These are phyloP conservation scores for Didymella lethalis DNA, from an alignment of 2,329 filamentous ascomycete species.

Conservation along the genomic window DNA sequence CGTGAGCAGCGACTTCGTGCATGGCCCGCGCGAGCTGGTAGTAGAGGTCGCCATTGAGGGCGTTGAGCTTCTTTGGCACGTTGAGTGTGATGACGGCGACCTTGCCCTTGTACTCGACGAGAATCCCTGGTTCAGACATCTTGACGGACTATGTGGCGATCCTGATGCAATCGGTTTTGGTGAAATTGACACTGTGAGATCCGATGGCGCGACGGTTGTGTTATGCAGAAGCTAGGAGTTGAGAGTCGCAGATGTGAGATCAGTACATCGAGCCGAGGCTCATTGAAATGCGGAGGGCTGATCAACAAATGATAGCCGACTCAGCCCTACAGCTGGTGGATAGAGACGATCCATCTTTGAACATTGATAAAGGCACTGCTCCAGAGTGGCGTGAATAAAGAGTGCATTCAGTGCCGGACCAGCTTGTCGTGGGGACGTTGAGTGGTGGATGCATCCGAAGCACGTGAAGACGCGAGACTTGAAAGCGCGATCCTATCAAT, in stretches of 20 bases:
- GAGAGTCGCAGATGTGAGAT: constrained; percentile 13
- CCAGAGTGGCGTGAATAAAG: background rate
- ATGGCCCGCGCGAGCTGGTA: constrained; percentile 77
- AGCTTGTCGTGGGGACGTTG: background rate
- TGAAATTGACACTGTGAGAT: background rate
- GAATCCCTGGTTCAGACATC: constrained; percentile 60
- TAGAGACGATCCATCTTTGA: background rate
- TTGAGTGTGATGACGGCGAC: constrained; percentile 87
- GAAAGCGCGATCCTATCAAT: constrained; percentile 6
- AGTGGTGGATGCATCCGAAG: background rate
- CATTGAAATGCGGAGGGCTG: constrained; percentile 13
- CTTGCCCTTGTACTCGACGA: constrained; percentile 70
- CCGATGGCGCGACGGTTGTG: background rate
- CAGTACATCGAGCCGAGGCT: constrained; percentile 20
- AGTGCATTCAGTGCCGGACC: background rate
- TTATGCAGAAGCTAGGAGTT: background rate
- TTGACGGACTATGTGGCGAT: background rate
- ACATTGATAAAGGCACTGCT: background rate
- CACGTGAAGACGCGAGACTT: constrained; percentile 9
- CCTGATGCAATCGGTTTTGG: background rate
- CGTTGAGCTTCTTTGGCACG: constrained; percentile 86
- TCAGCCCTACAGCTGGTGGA: background rate
- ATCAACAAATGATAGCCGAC: constrained; percentile 10
- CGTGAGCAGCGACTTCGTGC: constrained; percentile 76
- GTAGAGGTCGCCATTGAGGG: constrained; percentile 75